Percentiles rank a stretch among this genome's conserved stretches.
These are phyloP conservation scores for Globisporangium echinulatum DNA, from an alignment of 352 stramenopile species.

Conservation along the genomic window DNA sequence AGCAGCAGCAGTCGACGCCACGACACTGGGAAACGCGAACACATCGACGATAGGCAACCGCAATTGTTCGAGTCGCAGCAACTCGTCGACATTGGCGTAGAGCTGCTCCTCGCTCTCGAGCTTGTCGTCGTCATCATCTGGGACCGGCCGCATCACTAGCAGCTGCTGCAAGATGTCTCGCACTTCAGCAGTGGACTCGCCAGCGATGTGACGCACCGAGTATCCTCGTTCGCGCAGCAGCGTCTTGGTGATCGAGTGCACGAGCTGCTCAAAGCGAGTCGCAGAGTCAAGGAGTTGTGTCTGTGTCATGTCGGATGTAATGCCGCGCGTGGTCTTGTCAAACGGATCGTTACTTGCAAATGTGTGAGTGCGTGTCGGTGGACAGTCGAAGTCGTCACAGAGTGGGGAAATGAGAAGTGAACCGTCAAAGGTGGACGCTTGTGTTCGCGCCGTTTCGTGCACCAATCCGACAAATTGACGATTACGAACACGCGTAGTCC, in stretches of 20 bases:
- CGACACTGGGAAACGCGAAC: conserved; percentile 10
- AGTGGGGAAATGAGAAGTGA: too few relatives aligned
- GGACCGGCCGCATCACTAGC: conserved; percentile 31
- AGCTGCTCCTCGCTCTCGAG: conserved; percentile 26
- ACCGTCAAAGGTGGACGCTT: too few relatives aligned
- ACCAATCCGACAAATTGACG: too few relatives aligned
- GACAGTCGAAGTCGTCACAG: too few relatives aligned
- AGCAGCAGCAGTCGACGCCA: background rate
- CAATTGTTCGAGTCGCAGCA: conserved; percentile 16
- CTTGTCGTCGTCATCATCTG: conserved; percentile 16
- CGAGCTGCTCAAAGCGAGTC: conserved; percentile 23
- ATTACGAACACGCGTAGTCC: too few relatives aligned
- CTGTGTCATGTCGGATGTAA: background rate
- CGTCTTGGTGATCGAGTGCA: conserved; percentile 20
- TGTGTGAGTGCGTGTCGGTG: too few relatives aligned
- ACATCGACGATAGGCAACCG: conserved; percentile 19
- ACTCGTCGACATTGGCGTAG: conserved; percentile 16
- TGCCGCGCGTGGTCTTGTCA: too few relatives aligned
- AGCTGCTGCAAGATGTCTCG: conserved; percentile 49
- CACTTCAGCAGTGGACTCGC: conserved; percentile 30
- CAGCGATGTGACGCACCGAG: conserved; percentile 28
- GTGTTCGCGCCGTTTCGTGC: too few relatives aligned
- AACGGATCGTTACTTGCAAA: too few relatives aligned
- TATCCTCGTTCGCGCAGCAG: conserved; percentile 34
- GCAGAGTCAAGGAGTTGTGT: conserved; percentile 9